phyloP scores from a whole-genome alignment of 225 moss, liverwort and hornwort species.

The Antitrichia curtipendula region DNA sequence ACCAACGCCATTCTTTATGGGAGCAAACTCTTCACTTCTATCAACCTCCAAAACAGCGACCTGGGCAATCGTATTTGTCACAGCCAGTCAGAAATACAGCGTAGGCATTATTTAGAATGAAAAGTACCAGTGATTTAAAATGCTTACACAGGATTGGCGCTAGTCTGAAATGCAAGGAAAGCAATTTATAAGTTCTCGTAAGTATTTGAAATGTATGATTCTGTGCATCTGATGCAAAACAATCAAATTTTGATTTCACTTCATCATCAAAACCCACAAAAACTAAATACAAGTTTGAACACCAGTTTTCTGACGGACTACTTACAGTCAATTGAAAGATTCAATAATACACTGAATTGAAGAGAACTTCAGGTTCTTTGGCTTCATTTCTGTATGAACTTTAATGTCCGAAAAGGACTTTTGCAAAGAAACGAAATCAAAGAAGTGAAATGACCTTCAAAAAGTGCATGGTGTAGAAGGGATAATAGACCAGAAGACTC shows the following conservation, averaged over 20 bases:
- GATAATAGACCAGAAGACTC: not conserved
- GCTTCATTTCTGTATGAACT: not conserved
- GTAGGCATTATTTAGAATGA: not conserved
- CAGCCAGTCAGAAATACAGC: not conserved
- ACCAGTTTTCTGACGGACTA: not conserved
- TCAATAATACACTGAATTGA: not conserved
- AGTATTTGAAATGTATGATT: not conserved
- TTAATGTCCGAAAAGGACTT: no score
- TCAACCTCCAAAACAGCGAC: slow-evolving; percentile 65
- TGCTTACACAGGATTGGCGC: not conserved
- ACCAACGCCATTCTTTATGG: slow-evolving; percentile 61
- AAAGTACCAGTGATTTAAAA: not conserved
- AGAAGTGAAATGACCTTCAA: not conserved
- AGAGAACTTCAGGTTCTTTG: not conserved
- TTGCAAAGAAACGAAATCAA: not conserved
- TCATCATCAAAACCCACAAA: not conserved
- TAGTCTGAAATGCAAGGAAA: not conserved
- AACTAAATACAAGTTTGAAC: no score
- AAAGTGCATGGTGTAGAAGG: not conserved
- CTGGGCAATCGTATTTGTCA: slow-evolving; percentile 18
- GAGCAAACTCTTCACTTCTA: slow-evolving; percentile 76
- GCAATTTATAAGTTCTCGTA: not conserved
- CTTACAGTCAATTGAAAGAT: not conserved
- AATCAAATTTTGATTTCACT: not conserved
- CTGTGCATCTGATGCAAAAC: not conserved